Base-by-base conservation (phyloP, 2,329 filamentous ascomycete genomes). In the Rosellinia necatrix region DNA sequence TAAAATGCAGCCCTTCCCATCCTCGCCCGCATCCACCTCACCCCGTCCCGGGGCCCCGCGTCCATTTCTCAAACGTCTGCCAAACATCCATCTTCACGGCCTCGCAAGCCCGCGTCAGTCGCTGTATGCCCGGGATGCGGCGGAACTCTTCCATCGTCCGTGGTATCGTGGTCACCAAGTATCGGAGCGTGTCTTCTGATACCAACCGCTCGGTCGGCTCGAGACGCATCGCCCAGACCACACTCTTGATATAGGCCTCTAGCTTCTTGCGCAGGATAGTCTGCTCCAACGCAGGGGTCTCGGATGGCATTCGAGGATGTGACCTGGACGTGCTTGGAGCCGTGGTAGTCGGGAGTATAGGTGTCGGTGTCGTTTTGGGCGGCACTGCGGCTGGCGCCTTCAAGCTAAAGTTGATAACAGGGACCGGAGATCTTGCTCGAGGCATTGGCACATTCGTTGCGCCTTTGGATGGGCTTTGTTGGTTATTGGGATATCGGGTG, bases 21-120 rank as follows among this genome's bases (percentile, higher is more conserved):
- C 17, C 17, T 32, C 4, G n/a, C 22, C 9, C 6, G 7, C 21
- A 5, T 27, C 6, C 37, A 15, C 6, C 8, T 8, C 43, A 12
- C 19, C n/a, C 19, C 13, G n/a, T 12, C 22, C 30, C 30, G 8
- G 30, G 34, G 4, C 22, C 38, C 24, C 13, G 38, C 19, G 49
- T 46, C 54, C 54, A 58, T 19, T 50, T 58, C 41, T 50, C 44
- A 34, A 60, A 58, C 12, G 32, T 34, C 41, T 30, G 41, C 58
- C 54, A 51, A 10, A 55, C 22, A 8, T 60, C 42, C 54, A 50
- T 58, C n/a, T 54, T 48, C 25, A 27, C 46, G 2, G n/a, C 6
- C 19, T 54, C 17, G 29, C 54, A 60, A 13, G 47, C 54, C 17
- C 40, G 15, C 21, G 30, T 27, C 13, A 58, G 21, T 21, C 21